Conservation (phyloP, 2,329 filamentous ascomycete genomes). For the Fusarium algeriense region DNA sequence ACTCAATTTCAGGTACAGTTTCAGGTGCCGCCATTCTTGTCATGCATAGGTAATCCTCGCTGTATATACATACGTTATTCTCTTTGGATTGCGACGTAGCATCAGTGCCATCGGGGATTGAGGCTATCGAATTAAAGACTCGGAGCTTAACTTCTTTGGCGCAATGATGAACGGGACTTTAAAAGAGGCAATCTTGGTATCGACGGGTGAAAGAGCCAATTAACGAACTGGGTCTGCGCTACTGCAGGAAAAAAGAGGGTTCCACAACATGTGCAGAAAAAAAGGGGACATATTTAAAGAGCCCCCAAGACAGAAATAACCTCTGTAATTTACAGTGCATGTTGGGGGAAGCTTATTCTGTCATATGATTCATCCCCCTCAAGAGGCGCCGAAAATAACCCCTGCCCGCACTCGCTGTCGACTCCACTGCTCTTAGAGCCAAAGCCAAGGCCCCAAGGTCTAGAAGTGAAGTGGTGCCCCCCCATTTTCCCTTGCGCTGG, state of each 20-base stretch:
- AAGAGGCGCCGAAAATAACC: neutral
- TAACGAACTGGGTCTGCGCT: constrained; percentile 1
- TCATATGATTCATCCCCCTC: neutral
- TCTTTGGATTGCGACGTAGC: constrained; percentile 1
- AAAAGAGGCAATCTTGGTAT: constrained; percentile 19
- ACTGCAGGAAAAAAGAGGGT: constrained; percentile 4
- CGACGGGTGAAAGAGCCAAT: constrained; percentile 20
- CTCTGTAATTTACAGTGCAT: too few species aligned
- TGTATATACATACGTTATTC: neutral
- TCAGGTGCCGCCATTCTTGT: neutral
- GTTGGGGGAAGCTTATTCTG: neutral
- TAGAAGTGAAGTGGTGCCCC: neutral
- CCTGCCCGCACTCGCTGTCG: neutral
- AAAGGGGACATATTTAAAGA: constrained; percentile 16
- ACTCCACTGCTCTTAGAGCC: constrained; percentile 9
- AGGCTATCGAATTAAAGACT: constrained; percentile 13
- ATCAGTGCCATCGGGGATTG: neutral
- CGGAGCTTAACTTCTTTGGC: constrained; percentile 10
- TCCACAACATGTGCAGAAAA: constrained; percentile 11
- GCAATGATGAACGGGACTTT: neutral
- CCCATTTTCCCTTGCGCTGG: constrained; percentile 20
- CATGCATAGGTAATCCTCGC: neutral
- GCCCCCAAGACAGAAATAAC: neutral
- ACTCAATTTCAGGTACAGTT: neutral
- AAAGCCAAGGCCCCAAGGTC: neutral